Base-by-base conservation (phyloP, 2,329 filamentous ascomycete genomes). In the Fusarium verrucosum region DNA sequence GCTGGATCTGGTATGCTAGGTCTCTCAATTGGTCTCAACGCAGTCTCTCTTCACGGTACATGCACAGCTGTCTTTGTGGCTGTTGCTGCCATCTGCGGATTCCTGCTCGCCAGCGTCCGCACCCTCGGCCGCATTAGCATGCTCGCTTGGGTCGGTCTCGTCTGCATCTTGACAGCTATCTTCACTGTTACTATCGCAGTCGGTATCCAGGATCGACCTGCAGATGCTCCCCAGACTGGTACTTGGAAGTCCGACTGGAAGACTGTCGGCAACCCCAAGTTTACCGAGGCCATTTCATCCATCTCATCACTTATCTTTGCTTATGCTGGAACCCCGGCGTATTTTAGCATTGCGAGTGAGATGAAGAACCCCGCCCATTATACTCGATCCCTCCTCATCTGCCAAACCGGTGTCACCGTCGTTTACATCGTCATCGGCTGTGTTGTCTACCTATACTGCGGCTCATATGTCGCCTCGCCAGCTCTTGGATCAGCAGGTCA, bases 391-490 rank as follows among this genome's bases (percentile, higher is more conserved):
- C 55, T 76, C 3, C 17, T 75, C 2, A 41, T 73, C 7, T 74
- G 70, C 54, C 72, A 63, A 59, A 49, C 14, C 50, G 72, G 55
- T 1, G 68, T 79, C 2, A 69, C 75, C 1, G 35, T 75, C 14
- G 75, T 74, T 17, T 78, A 78, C 19, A 46, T 74, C 10, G 54
- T 72, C 11, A 74, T 80, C n/a, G 72, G 72, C 7, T 62, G 73
- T 3, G 78, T 82, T 0, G 77, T 83, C 4, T 83, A 83, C 70
- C 75, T 78, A 28, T 82, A 73, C 68, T 81, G 79, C 58, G 81
- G 81, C 0, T 79, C 78, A 0, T 82, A 78, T 54, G 79, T 83
- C 5, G 77, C 80, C 0, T 81, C 79, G 0, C 81, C 81, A 0
- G 80, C 81, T 11, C 75, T 83, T 10, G 81, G 80, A 3, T 81